phyloP scores from a whole-genome alignment of 106 monocot genomes.

The Amphibolis antarctica region DNA sequence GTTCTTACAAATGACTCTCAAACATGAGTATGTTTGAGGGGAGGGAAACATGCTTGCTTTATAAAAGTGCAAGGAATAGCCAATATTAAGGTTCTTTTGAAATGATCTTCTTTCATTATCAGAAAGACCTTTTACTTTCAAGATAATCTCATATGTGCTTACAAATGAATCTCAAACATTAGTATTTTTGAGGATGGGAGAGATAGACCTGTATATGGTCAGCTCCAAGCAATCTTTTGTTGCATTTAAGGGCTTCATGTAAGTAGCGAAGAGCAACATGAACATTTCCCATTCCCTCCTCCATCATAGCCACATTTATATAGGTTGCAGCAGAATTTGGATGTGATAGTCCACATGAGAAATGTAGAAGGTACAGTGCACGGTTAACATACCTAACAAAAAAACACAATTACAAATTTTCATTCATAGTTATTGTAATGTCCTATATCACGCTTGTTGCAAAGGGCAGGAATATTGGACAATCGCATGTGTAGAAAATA shows the following conservation, averaged over 20 bases:
- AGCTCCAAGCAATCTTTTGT: conserved; percentile 72
- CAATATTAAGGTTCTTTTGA: neutral
- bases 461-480: no score
- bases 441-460: no score
- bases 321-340: conserved; percentile 98
- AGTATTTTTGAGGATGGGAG: conserved; percentile 1
- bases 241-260: conserved; percentile 95
- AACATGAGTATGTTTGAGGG: no score
- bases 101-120: neutral
- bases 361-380: conserved; percentile 85
- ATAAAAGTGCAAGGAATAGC: neutral
- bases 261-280: conserved; percentile 81
- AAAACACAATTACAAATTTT: neutral
- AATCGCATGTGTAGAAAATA: no score
- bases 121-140: neutral
- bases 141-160: neutral
- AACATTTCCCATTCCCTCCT: conserved; percentile 95
- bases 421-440: neutral
- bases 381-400: conserved; percentile 70
- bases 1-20: no score
- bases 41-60: no score
- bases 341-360: conserved; percentile 81
- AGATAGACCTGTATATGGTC: conserved; percentile 83
- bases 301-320: conserved; percentile 99
- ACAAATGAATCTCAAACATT: neutral